Base-by-base conservation (phyloP, 2,329 filamentous ascomycete genomes). In the Xylariaceae sp. region DNA sequence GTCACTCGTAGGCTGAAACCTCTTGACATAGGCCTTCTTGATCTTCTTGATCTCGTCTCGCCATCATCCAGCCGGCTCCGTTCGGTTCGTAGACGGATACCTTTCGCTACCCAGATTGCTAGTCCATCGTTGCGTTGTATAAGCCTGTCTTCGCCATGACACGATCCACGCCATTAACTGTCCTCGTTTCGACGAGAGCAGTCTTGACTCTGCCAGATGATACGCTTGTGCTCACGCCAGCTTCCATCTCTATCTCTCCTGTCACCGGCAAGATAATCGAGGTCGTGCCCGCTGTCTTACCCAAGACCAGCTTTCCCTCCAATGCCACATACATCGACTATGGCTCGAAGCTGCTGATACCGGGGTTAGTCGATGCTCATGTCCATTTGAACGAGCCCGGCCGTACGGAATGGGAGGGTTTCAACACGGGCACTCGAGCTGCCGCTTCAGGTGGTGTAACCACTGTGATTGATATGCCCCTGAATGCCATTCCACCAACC, bases 321-420 rank as follows among this genome's bases (percentile, higher is more conserved):
- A 85, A 83, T 45, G 86, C 88, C 6, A 79, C 81, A 4, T 97
- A 97, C 74, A 82, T 84, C 66, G 88, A 99, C 78, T 87, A 96
- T 76, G 90, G 89, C 18, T 91, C 93, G 9, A 83, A 88, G 74
- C 82, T 97, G 51, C 79, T 99, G 45, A 81, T 97, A 39, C 94
- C 94, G 0, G 94, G 94, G 17, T 80, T 99, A 35, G 93, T 99
- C 15, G 94, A 99, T 73, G 93, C 94, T 42, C 94, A 99, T 73
- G 94, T 99, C 44, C 94, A 99, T 77, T 84, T 97, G 67, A 97
- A 97, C 71, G 94, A 99, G 77, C 94, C 94, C 0, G 94, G 94
- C 48, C 85, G 94, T 59, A 97, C 93, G 55, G 93, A 97, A 82
- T 97, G 94, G 94, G 94, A 99, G 73, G 94, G 94, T 9, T 99